Conservation (phyloP, 176 grass and related monocot genomes). For the Phoenix roebelenii region DNA sequence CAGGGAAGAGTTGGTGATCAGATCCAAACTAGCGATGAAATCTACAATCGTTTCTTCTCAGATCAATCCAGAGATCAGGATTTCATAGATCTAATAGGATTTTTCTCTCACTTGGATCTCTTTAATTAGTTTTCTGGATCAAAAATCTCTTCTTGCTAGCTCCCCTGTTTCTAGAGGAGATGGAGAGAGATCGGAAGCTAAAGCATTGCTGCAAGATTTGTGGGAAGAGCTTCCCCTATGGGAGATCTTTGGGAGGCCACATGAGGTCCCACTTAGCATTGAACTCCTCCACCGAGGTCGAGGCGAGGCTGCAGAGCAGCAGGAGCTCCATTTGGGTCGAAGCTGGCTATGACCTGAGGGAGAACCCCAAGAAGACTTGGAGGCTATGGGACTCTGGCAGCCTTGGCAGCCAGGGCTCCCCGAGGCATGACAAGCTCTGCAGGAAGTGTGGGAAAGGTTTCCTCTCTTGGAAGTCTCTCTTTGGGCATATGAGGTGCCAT, state of each 20-base stretch:
- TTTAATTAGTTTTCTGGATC: no score
- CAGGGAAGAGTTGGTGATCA: no score
- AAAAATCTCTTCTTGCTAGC: no score
- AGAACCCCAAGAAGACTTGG: slow-evolving; percentile 14
- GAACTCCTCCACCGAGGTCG: not conserved
- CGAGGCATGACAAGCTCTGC: slow-evolving; percentile 4
- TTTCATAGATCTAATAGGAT: not conserved
- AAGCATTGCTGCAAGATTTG: slow-evolving; percentile 1
- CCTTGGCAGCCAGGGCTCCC: slow-evolving; percentile 3
- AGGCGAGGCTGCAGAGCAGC: slow-evolving; percentile 11
- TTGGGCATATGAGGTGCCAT: no score
- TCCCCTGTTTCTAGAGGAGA: not conserved
- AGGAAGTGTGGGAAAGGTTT: no score
- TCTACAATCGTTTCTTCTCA: not conserved
- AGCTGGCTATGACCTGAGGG: slow-evolving; percentile 12
- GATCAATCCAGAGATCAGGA: not conserved
- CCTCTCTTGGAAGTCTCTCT: no score
- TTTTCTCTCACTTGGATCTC: not conserved
- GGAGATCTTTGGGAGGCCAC: slow-evolving; percentile 41
- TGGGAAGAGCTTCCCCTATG: not conserved
- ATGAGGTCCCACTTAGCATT: slow-evolving; percentile 35
- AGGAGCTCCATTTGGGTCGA: not conserved
- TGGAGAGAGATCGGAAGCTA: not conserved
- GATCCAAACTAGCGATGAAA: not conserved
- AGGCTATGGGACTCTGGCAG: not conserved